Evolutionary conservation across 2,329 filamentous ascomycete genomes (phyloP).

Genomic region (Calonectria crousiana): DNA sequence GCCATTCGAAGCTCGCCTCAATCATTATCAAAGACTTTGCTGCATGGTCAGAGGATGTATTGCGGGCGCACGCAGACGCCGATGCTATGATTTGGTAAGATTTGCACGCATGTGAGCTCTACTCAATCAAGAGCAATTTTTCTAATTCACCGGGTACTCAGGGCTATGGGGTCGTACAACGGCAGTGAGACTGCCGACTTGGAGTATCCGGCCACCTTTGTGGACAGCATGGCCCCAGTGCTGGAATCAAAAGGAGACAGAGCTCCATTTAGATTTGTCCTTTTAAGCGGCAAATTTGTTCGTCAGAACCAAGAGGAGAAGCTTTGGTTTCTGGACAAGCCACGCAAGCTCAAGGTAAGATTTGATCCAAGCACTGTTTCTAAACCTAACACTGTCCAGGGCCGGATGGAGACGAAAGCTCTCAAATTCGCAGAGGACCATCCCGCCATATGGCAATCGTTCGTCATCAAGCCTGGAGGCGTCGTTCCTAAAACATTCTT

Average conservation of each 20-base stretch:
- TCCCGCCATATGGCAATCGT: conserved; percentile 27
- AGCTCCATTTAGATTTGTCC: conserved; percentile 45
- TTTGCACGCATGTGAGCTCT: not conserved
- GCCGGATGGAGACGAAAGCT: conserved; percentile 30
- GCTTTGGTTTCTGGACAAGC: conserved; percentile 40
- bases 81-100: conserved; percentile 41
- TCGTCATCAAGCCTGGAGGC: conserved; percentile 33
- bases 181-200: conserved; percentile 34
- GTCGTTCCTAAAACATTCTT: conserved; percentile 20
- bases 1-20: conserved; percentile 27
- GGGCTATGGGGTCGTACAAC: conserved; percentile 38
- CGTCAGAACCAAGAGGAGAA: conserved; percentile 47
- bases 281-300: conserved; percentile 50
- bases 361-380: accelerated
- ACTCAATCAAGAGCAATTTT: not conserved
- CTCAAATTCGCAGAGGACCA: conserved; percentile 26
- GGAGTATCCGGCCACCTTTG: conserved; percentile 37
- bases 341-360: conserved; percentile 37
- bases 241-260: conserved; percentile 2
- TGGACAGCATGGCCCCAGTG: conserved; percentile 22
- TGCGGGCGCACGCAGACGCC: conserved; percentile 31
- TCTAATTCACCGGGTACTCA: not conserved
- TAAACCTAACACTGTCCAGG: conserved; percentile 23
- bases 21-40: conserved; percentile 37
- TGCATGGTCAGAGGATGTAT: conserved; percentile 31